phyloP scores from a whole-genome alignment of 805 yeast genomes.

The Saccharomycopsis synnaedendra region DNA sequence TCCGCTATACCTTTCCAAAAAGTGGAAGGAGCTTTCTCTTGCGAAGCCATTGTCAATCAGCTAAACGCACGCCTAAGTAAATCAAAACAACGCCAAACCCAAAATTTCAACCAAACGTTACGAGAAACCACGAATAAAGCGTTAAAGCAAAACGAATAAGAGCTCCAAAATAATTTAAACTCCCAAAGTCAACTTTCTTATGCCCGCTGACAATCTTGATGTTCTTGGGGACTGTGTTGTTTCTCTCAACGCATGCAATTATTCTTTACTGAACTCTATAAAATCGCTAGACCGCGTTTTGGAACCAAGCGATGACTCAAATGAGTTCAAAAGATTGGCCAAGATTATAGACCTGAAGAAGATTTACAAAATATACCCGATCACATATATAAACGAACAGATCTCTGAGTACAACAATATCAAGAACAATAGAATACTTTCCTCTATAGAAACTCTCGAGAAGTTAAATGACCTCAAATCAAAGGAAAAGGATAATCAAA shows the following conservation, averaged over 20 bases:
- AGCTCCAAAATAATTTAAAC: no score
- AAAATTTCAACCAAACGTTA: no score
- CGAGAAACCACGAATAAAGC: no score
- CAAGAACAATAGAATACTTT: constrained; percentile 13
- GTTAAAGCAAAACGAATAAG: no score
- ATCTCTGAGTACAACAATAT: constrained; percentile 14
- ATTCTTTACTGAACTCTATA: constrained; percentile 4
- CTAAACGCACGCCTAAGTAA: no score
- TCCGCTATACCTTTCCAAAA: no score
- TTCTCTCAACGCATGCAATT: constrained; percentile 11
- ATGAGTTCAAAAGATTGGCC: constrained; percentile 14
- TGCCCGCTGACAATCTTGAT: constrained; percentile 8
- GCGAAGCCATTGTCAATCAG: no score
- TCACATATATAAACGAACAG: constrained; percentile 13
- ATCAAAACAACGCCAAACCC: no score
- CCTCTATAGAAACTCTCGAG: constrained; percentile 14
- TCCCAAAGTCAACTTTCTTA: no score
- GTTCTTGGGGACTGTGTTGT: constrained; percentile 10
- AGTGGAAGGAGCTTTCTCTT: no score
- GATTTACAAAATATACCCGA: constrained; percentile 15
- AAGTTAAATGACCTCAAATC: constrained; percentile 11
- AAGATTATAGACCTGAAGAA: constrained; percentile 12
- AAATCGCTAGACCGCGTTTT: constrained; percentile 8
- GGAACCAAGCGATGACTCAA: not conserved
- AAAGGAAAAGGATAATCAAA: constrained; percentile 13